These are phyloP conservation scores for Melastoma malabathricum DNA, from an alignment of 345 rosid genomes.

Conservation along the genomic window DNA sequence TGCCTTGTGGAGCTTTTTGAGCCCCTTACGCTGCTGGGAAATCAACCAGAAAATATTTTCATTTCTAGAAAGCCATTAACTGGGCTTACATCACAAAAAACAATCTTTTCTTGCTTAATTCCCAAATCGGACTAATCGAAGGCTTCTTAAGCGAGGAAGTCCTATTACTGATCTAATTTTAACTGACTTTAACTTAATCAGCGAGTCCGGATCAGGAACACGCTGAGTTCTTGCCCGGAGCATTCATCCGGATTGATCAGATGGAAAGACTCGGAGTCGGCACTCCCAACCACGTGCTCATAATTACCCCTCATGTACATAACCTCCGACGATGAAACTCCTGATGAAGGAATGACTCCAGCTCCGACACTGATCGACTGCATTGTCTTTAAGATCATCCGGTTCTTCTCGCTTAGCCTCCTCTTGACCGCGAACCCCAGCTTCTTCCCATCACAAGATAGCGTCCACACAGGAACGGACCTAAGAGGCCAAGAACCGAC, in stretches of 20 bases:
- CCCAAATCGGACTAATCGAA: too few species aligned
- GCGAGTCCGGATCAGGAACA: conserved; percentile 55
- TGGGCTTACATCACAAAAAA: too few species aligned
- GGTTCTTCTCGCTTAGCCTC: conserved; percentile 29
- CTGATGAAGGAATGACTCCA: conserved; percentile 47
- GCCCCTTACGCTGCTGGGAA: too few species aligned
- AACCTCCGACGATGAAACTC: conserved; percentile 40
- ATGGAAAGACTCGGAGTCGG: conserved; percentile 78
- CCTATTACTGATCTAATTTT: too few species aligned
- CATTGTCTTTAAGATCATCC: conserved; percentile 47
- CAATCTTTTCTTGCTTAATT: too few species aligned
- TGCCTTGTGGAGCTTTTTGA: too few species aligned
- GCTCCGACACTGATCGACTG: conserved; percentile 75
- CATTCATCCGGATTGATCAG: conserved; percentile 56
- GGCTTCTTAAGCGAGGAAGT: too few species aligned
- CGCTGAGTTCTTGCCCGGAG: conserved; percentile 69
- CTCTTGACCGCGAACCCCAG: conserved; percentile 52
- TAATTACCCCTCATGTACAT: conserved; percentile 81
- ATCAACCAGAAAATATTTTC: too few species aligned
- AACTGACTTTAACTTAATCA: conserved; percentile 2
- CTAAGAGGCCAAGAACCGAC: conserved; percentile 37
- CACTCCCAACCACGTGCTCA: conserved; percentile 61
- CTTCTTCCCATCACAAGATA: conserved; percentile 56
- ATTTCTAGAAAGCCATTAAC: too few species aligned
- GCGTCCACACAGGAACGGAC: conserved; percentile 57